Evolutionary conservation across 768 basidiomycete species (phyloP).

Genomic region (Tremella fuciformis): DNA sequence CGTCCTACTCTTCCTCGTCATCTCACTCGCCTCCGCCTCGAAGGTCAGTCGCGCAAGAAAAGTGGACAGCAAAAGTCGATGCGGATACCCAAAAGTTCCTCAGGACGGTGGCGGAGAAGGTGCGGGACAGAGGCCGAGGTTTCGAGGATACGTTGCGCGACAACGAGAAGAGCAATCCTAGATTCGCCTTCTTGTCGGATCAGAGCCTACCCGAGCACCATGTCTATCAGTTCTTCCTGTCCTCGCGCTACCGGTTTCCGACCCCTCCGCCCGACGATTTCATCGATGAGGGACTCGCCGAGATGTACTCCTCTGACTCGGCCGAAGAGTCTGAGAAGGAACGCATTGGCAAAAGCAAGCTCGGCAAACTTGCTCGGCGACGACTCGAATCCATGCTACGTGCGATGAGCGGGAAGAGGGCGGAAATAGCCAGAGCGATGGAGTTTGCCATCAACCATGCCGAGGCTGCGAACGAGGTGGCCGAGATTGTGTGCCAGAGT

Average conservation of each 20-base stretch:
- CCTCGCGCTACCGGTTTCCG: constrained; percentile 51
- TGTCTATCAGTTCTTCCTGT: constrained; percentile 52
- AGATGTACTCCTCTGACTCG: constrained; percentile 69
- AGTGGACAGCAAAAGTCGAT: constrained; percentile 50
- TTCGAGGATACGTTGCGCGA: constrained; percentile 73
- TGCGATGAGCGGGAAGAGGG: constrained; percentile 75
- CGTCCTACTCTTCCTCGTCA: constrained; percentile 18
- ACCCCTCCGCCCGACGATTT: constrained; percentile 52
- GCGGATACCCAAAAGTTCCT: constrained; percentile 82
- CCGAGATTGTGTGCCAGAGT: constrained; percentile 84
- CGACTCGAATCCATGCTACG: constrained; percentile 90
- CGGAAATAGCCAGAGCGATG: constrained; percentile 92
- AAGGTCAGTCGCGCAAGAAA: constrained; percentile 23
- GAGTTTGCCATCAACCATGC: constrained; percentile 95
- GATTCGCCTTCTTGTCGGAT: constrained; percentile 69
- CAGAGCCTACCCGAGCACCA: constrained; percentile 55
- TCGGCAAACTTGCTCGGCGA: constrained; percentile 75
- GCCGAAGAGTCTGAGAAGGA: constrained; percentile 92
- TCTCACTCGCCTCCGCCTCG: constrained; percentile 50
- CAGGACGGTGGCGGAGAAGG: constrained; percentile 76
- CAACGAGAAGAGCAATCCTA: constrained; percentile 74
- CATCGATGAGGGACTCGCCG: constrained; percentile 53
- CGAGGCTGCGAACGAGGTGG: constrained; percentile 90
- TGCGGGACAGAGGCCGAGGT: constrained; percentile 71
- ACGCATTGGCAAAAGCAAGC: constrained; percentile 65